These are phyloP conservation scores for Saitozyma sp. DNA, from an alignment of 768 basidiomycete genomes.

Conservation along the genomic window DNA sequence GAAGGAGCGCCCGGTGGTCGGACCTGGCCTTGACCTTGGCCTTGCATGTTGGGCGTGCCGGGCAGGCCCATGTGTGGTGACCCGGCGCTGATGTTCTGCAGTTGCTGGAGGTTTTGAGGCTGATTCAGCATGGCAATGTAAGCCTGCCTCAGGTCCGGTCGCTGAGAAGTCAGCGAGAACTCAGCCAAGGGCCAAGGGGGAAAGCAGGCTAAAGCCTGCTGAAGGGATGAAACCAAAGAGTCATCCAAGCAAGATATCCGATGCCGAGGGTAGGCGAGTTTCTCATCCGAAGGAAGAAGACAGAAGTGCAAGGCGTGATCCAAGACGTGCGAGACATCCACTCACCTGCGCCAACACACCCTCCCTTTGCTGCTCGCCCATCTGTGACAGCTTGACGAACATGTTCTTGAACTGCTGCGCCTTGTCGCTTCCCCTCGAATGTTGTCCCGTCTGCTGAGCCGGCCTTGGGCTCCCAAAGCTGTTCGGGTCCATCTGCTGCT, in stretches of 20 bases:
- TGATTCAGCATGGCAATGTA: no score
- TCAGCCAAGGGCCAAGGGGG: background rate
- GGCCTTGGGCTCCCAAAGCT: background rate
- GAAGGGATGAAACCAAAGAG: background rate
- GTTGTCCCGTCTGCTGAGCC: background rate
- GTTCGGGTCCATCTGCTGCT: background rate
- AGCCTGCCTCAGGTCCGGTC: no score
- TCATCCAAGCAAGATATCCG: background rate
- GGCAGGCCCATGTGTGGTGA: slow-evolving; percentile 1
- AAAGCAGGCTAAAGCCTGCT: background rate
- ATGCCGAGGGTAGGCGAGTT: background rate
- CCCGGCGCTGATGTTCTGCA: background rate
- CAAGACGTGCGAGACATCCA: background rate
- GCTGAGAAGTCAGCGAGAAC: no score
- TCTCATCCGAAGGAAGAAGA: background rate
- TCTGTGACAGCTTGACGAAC: slow-evolving; percentile 16
- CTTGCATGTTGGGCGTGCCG: slow-evolving; percentile 12
- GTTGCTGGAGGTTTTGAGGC: background rate
- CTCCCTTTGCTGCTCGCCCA: slow-evolving; percentile 27
- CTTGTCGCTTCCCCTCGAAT: background rate
- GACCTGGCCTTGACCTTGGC: background rate
- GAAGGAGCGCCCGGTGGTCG: background rate
- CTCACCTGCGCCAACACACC: slow-evolving; percentile 19
- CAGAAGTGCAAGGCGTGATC: background rate
- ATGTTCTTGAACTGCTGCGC: slow-evolving; percentile 18